Evolutionary conservation across 148 eudicot species (phyloP).

Genomic region (Rhododendron williamsianum): DNA sequence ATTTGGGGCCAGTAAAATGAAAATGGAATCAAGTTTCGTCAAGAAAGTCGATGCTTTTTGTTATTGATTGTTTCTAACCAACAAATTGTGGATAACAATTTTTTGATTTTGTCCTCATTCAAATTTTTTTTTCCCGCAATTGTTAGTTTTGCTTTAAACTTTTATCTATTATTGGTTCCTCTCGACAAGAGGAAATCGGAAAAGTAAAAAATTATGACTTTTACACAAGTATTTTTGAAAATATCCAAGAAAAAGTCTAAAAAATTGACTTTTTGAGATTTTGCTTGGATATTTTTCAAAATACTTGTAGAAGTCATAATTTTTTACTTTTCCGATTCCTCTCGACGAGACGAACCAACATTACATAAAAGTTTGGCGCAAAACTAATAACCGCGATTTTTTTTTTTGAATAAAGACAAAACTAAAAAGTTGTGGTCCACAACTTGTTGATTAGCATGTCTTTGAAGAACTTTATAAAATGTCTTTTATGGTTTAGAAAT

Average conservation of each 20-base stretch:
- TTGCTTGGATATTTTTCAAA: too few species aligned
- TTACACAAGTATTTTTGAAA: background rate
- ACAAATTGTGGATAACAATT: background rate
- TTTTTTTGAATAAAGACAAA: too few species aligned
- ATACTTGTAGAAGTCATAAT: too few species aligned
- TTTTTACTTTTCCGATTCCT: too few species aligned
- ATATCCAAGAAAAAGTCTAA: background rate
- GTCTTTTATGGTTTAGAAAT: background rate
- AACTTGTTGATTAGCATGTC: too few species aligned
- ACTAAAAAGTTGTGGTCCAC: background rate
- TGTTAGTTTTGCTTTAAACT: background rate
- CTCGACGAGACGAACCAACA: too few species aligned
- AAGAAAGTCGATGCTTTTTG: background rate
- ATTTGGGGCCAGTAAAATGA: background rate
- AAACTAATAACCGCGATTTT: background rate
- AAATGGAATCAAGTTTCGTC: background rate
- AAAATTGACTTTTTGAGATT: background rate
- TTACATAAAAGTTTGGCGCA: background rate
- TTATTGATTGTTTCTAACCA: background rate
- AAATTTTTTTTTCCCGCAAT: background rate
- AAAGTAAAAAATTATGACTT: too few species aligned
- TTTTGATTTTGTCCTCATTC: constrained; percentile 10
- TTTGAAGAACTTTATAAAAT: background rate
- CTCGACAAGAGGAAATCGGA: too few species aligned
- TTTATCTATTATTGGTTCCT: too few species aligned